Base-by-base conservation (phyloP, 345 rosid genomes). In the Psidium guajava region DNA sequence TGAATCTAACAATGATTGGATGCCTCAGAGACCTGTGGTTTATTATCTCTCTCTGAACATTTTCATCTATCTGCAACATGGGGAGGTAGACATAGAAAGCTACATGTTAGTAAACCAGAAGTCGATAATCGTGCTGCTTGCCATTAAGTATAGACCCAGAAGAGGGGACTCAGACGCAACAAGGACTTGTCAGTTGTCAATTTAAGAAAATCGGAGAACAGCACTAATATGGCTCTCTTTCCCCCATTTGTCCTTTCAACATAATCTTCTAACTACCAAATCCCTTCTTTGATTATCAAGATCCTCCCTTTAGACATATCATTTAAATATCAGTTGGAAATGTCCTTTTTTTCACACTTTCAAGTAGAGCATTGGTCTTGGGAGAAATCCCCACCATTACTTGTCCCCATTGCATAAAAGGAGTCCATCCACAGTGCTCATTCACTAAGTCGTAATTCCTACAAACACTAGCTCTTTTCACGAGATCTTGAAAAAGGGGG, bases 1-100 rank as follows among this genome's bases (percentile, higher is more conserved):
- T 97, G 88, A 97, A 96, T 88, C 95, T 92, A 87, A 97, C 98
- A 87, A 97, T 96, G 92, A 96, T 97, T 55, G 99, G 97, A 91
- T 96, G 99, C 93, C 95, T 95, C 82, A 95, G 80, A 42, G 96
- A 96, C 86, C 99, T 92, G 91, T 97, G 99, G 86, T 97, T 97
- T 58, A 95, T 96, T 49, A 97, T 97, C 85, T 97, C 98, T 86
- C 99, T 93, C 85, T 89, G 94, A 85, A 97, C 99, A 91, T 95
- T 96, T 74, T 89, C 98, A 88, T 97, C 99, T 86, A 97, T 97
- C 99, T 97, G 98, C 88, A 83, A 13, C 40, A 69, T 32, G 11
- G 47, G 77, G 6, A 69, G 24, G 42, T 28, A 86, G 52, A 51
- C 74, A 52, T 74, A 82, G 54, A 81, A 88, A 51, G 32, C 57